Conservation (phyloP, 495 filamentous ascomycete genomes). For the Hypoxylon perforatum region DNA sequence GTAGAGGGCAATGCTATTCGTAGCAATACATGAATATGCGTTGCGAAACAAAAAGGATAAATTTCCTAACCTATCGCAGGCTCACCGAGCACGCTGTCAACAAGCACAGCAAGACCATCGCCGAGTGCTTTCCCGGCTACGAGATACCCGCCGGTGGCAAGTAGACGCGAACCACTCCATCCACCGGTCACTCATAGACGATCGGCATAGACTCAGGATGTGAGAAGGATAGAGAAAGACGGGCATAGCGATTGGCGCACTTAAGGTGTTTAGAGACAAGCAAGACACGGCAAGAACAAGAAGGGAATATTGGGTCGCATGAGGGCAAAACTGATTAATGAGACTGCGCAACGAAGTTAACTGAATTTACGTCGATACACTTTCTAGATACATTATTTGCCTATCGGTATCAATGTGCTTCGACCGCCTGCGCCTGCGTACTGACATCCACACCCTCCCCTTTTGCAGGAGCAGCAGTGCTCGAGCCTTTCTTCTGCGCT, state of each 20-base stretch:
- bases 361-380: constrained; percentile 7
- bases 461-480: constrained; percentile 11
- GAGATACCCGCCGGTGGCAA: constrained; percentile 21
- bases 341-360: constrained; percentile 28
- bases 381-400: not conserved
- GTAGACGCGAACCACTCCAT: constrained; percentile 1
- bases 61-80: constrained; percentile 33
- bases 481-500: constrained; percentile 33
- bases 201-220: not conserved
- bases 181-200: not conserved
- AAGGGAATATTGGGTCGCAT: constrained; percentile 11
- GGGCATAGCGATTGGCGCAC: constrained; percentile 43
- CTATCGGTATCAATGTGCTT: constrained; percentile 50
- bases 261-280: constrained; percentile 26
- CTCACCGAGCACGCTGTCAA: constrained; percentile 65
- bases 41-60: not conserved
- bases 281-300: too few relatives aligned
- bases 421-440: constrained; percentile 46
- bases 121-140: constrained; percentile 65
- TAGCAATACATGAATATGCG: too few relatives aligned
- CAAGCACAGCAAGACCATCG: constrained; percentile 64
- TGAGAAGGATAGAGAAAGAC: not conserved
- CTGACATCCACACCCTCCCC: constrained; percentile 41
- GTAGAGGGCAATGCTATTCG: not conserved
- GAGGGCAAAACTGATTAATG: constrained; percentile 34